Percentiles rank a stretch among this genome's conserved stretches.
Evolutionary conservation across 2,329 filamentous ascomycete genomes (phyloP).

Genomic region (Ophiostoma ulmi): DNA sequence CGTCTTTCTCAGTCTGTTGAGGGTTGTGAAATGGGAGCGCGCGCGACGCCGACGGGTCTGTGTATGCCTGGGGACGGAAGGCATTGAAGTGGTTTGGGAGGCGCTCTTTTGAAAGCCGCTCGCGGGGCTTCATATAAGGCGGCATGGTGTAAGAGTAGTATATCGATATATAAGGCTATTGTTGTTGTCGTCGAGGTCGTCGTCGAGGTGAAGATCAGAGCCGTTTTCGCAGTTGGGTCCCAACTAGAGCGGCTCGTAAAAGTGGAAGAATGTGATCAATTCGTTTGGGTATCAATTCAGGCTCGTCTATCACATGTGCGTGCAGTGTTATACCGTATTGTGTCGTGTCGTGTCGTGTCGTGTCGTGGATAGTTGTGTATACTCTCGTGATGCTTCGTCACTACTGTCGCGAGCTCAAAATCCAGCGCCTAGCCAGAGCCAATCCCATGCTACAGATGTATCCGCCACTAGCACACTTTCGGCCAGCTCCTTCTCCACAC

Average conservation of each 20-base stretch:
- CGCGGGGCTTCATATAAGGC: slow-evolving; percentile 41
- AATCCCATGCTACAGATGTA: background rate
- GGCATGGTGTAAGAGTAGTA: slow-evolving; percentile 23
- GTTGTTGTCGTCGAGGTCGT: background rate
- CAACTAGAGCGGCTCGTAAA: background rate
- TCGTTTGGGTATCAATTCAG: too few relatives aligned
- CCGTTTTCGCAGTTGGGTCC: background rate
- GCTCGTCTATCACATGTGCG: too few relatives aligned
- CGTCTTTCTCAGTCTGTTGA: slow-evolving; percentile 18
- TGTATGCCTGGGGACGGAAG: slow-evolving; percentile 67
- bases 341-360: background rate
- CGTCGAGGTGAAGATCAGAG: background rate
- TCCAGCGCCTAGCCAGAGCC: background rate
- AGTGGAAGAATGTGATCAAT: too few relatives aligned
- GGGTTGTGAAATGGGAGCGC: slow-evolving; percentile 25
- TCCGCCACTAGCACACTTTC: slow-evolving; percentile 4
- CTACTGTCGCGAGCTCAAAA: background rate
- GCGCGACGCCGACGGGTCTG: slow-evolving; percentile 48
- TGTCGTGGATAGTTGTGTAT: background rate
- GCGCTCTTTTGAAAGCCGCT: slow-evolving; percentile 61
- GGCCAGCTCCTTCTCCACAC: slow-evolving; percentile 13
- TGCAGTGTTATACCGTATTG: background rate
- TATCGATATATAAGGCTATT: too few relatives aligned
- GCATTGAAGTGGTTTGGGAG: slow-evolving; percentile 63
- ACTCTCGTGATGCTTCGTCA: background rate